Evolutionary conservation across 1,284 basidiomycete species (phyloP).

Genomic region (Coniferiporia weirii): DNA sequence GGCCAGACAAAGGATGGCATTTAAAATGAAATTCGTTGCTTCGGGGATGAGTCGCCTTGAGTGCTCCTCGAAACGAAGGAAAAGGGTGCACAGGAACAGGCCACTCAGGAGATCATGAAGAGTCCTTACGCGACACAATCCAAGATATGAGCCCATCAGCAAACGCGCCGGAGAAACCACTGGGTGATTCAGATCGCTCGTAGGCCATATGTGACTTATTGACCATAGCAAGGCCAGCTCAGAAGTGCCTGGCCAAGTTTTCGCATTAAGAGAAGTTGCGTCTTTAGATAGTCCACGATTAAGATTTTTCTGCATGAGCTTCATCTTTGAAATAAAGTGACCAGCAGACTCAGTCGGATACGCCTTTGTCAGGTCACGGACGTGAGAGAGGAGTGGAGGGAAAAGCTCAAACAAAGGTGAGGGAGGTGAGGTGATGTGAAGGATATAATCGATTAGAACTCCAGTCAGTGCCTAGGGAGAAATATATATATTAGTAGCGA

Average conservation of each 20-base stretch:
- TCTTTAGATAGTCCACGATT: conserved; percentile 79
- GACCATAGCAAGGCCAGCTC: conserved; percentile 83
- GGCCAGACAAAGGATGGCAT: conserved; percentile 66
- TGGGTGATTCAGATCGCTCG: conserved; percentile 89
- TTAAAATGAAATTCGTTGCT: conserved; percentile 77
- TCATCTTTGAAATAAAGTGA: conserved; percentile 79
- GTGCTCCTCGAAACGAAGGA: conserved; percentile 76
- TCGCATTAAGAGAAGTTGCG: conserved; percentile 55
- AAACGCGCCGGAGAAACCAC: conserved; percentile 85
- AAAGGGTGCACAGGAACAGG: conserved; percentile 83
- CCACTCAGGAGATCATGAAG: conserved; percentile 78
- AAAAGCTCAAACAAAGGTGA: conserved; percentile 57
- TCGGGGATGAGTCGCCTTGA: conserved; percentile 92
- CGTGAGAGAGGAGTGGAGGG: conserved; percentile 73
- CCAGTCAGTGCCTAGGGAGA: conserved; percentile 57
- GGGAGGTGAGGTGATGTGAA: conserved; percentile 70
- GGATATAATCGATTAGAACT: conserved; percentile 88
- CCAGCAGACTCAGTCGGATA: conserved; percentile 81
- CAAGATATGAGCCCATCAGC: conserved; percentile 90
- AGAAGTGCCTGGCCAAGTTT: conserved; percentile 84
- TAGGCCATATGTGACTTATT: conserved; percentile 84
- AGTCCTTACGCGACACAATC: conserved; percentile 75
- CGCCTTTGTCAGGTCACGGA: conserved; percentile 73
- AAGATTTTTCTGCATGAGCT: conserved; percentile 93
- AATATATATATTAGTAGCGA: conserved; percentile 11